Conservation (phyloP, 306 rosid species). For the Vachellia collinsii region DNA sequence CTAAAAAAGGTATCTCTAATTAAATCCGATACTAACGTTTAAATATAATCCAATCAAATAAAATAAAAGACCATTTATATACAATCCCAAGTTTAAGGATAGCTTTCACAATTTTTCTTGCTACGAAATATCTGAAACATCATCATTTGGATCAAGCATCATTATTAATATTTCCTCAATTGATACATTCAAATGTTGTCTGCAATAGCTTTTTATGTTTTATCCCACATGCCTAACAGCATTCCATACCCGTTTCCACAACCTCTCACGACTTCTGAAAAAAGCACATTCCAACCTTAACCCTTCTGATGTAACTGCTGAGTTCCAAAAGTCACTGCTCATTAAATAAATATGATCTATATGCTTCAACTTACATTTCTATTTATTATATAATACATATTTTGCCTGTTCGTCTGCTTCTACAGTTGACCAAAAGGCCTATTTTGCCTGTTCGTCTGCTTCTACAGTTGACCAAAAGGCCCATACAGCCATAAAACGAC, state of each 20-base stretch:
- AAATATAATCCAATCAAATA: too few relatives aligned
- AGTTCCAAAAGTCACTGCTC: not conserved
- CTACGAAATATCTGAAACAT: not conserved
- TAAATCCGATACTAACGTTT: too few relatives aligned
- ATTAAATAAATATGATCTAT: not conserved
- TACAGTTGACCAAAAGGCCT: not conserved
- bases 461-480: not conserved
- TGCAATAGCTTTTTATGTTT: not conserved
- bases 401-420: not conserved
- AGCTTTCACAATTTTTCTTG: not conserved
- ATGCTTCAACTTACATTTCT: not conserved
- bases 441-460: not conserved
- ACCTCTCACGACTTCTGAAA: not conserved
- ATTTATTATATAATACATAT: not conserved
- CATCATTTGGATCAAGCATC: not conserved
- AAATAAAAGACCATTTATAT: not conserved
- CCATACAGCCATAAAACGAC: not conserved
- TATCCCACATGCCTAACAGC: too few relatives aligned
- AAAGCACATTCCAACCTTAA: not conserved
- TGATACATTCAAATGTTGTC: not conserved
- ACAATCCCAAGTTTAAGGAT: not conserved
- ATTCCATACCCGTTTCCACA: not conserved
- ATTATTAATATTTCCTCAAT: not conserved
- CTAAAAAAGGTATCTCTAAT: too few relatives aligned
- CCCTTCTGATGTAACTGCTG: not conserved